These are phyloP conservation scores for Plectranthus barbatus DNA, from an alignment of 257 asterid species.

Conservation along the genomic window DNA sequence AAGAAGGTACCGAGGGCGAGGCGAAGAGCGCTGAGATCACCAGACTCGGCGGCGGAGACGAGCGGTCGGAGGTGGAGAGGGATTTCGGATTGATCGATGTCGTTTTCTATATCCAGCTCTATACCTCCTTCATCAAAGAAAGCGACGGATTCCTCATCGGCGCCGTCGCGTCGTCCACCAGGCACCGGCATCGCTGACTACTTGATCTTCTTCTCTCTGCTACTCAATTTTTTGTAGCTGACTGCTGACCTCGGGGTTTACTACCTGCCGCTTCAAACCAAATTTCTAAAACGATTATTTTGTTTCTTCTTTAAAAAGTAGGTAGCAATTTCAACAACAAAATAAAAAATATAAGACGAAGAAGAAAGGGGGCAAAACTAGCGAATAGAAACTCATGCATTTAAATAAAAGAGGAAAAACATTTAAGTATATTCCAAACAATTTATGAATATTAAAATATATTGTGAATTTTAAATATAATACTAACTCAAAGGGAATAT, in stretches of 20 bases:
- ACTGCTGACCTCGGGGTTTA: background rate
- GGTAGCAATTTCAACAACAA: background rate
- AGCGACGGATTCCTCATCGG: constrained; percentile 44
- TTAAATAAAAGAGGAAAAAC: background rate
- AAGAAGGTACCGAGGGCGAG: constrained; percentile 47
- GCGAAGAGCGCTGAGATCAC: constrained; percentile 52
- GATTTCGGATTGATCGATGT: constrained; percentile 33
- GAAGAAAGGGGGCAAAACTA: background rate
- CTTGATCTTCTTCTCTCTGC: constrained; percentile 6
- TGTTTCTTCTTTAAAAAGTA: background rate
- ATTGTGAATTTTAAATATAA: too few species aligned
- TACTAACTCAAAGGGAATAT: too few species aligned
- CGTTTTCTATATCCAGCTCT: constrained; percentile 34
- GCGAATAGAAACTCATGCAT: too few species aligned
- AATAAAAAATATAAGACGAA: too few species aligned
- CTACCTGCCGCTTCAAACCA: background rate
- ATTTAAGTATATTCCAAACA: too few species aligned
- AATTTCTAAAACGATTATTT: background rate
- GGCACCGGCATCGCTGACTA: constrained; percentile 53
- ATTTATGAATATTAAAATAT: too few species aligned
- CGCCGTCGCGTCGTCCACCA: constrained; percentile 52
- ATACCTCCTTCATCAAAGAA: constrained; percentile 44
- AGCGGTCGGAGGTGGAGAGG: constrained; percentile 73
- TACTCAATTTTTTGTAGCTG: background rate
- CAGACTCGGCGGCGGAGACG: constrained; percentile 53